These are phyloP conservation scores for Starmerella asiatica DNA, from an alignment of 805 yeast species.

Conservation along the genomic window DNA sequence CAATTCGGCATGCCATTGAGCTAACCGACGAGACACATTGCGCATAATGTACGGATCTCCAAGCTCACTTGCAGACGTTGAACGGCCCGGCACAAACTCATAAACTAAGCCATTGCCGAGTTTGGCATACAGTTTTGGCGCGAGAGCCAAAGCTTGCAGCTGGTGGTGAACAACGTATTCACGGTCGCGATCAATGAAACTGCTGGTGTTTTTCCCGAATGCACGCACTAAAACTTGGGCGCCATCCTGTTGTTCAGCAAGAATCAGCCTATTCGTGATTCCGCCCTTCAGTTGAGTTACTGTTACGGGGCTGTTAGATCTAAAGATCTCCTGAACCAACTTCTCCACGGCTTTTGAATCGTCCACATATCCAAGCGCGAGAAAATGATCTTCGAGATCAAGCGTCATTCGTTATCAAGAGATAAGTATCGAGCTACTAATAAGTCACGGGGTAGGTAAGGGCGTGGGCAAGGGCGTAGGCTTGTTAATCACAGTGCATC, in stretches of 20 bases:
- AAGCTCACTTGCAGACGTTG: constrained; percentile 45
- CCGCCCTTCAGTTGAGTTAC: constrained; percentile 28
- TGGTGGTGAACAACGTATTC: constrained; percentile 60
- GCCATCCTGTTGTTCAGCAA: constrained; percentile 19
- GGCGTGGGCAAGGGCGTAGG: no score
- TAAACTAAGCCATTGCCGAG: constrained; percentile 62
- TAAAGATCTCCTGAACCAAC: constrained; percentile 10
- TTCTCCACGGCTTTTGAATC: constrained; percentile 4
- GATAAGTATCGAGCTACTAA: not conserved
- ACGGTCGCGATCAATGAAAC: constrained; percentile 59
- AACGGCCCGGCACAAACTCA: constrained; percentile 52
- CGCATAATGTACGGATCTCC: constrained; percentile 36
- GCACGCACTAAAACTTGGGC: constrained; percentile 41
- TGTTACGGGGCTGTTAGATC: constrained; percentile 5
- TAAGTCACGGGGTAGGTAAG: constrained; percentile 1
- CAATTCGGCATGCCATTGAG: constrained; percentile 53
- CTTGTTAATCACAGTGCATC: no score
- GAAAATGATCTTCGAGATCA: constrained; percentile 6
- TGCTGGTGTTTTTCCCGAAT: constrained; percentile 59
- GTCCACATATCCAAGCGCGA: constrained; percentile 3
- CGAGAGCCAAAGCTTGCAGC: constrained; percentile 45
- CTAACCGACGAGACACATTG: constrained; percentile 50
- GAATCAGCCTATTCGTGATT: constrained; percentile 28
- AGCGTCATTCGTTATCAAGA: constrained; percentile 10
- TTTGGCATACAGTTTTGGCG: constrained; percentile 55